Conservation (phyloP, 2,329 filamentous ascomycete genomes). For the Elsinoe fawcettii region DNA sequence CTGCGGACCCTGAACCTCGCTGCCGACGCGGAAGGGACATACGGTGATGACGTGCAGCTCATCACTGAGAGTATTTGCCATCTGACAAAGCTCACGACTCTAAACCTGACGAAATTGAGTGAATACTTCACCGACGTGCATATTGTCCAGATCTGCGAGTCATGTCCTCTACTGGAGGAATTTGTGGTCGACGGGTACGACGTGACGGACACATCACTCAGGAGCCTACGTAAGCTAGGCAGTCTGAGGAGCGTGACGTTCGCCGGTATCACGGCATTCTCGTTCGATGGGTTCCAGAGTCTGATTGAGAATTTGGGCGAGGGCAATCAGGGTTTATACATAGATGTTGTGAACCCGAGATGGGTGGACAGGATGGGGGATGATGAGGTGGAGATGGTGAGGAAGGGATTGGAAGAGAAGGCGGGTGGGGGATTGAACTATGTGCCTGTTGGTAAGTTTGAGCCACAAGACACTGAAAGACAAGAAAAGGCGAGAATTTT, state of each 20-base stretch:
- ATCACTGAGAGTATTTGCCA: constrained; percentile 46
- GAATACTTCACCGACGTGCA: constrained; percentile 46
- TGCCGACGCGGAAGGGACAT: constrained; percentile 41
- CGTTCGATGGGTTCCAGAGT: constrained; percentile 41
- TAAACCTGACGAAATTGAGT: constrained; percentile 47
- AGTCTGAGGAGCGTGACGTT: constrained; percentile 48
- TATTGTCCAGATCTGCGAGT: constrained; percentile 40
- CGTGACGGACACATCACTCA: constrained; percentile 43
- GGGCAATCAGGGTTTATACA: constrained; percentile 32
- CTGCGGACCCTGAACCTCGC: constrained; percentile 41
- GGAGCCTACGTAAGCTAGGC: constrained; percentile 38
- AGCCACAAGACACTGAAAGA: neutral
- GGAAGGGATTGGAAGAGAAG: constrained; percentile 32
- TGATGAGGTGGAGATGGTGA: constrained; percentile 32
- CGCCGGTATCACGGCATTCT: constrained; percentile 49
- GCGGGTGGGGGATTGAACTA: constrained; percentile 40
- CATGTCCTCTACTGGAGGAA: constrained; percentile 46
- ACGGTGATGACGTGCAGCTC: constrained; percentile 40
- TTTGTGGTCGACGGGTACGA: constrained; percentile 50
- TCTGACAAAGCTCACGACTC: constrained; percentile 44
- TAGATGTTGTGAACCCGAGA: constrained; percentile 8
- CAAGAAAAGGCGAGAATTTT: neutral
- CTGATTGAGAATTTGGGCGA: constrained; percentile 36
- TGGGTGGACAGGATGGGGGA: constrained; percentile 1
- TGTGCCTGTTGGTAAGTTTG: constrained; percentile 23